Evolutionary conservation across 305 asterid genomes (phyloP).

Genomic region (Solanum hybrid): DNA sequence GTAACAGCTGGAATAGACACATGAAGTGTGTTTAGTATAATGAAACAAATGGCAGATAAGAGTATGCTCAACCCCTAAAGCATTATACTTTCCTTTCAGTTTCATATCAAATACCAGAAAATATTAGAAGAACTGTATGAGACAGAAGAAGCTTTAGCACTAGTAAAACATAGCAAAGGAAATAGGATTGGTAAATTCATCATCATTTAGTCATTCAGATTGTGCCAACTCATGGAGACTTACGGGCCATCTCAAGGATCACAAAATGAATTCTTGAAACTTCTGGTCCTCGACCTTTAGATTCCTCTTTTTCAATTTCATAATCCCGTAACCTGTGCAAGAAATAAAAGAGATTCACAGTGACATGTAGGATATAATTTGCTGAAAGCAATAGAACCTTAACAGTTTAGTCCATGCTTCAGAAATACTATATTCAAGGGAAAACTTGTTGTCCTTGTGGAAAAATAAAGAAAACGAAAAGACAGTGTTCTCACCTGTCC

Average conservation of each 20-base stretch:
- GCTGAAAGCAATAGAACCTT: background rate
- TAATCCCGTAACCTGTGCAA: conserved; percentile 69
- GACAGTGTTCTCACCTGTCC: conserved; percentile 49
- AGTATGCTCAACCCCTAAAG: background rate
- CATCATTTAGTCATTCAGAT: background rate
- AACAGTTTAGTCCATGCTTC: background rate
- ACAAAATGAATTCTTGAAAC: conserved; percentile 71
- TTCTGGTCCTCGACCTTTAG: conserved; percentile 73
- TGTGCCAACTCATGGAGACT: conserved; percentile 28
- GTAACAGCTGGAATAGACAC: conserved; percentile 66
- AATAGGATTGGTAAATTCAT: background rate
- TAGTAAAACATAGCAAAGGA: background rate
- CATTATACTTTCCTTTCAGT: background rate
- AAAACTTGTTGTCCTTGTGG: background rate
- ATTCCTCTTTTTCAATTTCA: conserved; percentile 55
- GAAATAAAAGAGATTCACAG: background rate
- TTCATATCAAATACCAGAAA: background rate
- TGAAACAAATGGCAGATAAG: background rate
- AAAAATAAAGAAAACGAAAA: background rate
- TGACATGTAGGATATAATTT: background rate
- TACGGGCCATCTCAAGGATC: conserved; percentile 96
- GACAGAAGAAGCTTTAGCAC: background rate
- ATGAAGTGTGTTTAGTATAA: background rate
- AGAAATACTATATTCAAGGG: background rate
- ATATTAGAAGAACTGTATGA: background rate